Percentiles rank a stretch among this genome's conserved stretches.
Evolutionary conservation across 2,329 filamentous ascomycete species (phyloP).

Genomic region (Neurospora sp.): DNA sequence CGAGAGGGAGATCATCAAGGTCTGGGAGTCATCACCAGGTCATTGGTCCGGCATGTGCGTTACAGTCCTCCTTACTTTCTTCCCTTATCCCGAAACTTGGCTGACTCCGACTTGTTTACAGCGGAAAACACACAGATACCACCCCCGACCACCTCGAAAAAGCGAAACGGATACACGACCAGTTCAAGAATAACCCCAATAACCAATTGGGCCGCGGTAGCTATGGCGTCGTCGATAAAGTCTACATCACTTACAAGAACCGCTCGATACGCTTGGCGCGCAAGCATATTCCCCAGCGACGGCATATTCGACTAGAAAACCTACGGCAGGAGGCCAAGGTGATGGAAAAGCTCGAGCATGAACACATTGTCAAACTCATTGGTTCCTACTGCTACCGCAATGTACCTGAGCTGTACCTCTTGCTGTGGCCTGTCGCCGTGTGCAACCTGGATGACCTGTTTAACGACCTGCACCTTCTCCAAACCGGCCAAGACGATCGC

Average conservation of each 20-base stretch:
- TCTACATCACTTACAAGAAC: constrained; percentile 24
- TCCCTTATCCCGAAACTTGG: background rate
- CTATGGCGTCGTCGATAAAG: constrained; percentile 35
- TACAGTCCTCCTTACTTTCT: background rate
- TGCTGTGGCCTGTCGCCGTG: constrained; percentile 38
- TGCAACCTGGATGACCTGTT: constrained; percentile 35
- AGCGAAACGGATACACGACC: constrained; percentile 20
- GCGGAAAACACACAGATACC: constrained; percentile 20
- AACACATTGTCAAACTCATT: constrained; percentile 37
- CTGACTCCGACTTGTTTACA: constrained; percentile 10
- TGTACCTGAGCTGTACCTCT: constrained; percentile 29
- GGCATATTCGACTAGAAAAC: constrained; percentile 27
- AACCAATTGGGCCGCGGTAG: constrained; percentile 30
- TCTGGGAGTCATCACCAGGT: constrained; percentile 18
- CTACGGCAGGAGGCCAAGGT: constrained; percentile 36
- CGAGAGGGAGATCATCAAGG: constrained; percentile 18
- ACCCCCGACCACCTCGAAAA: constrained; percentile 18
- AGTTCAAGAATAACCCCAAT: constrained; percentile 21
- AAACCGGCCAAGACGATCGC: constrained; percentile 27
- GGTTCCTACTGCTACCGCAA: constrained; percentile 33
- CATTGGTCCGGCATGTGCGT: constrained; percentile 22
- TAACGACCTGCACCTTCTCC: constrained; percentile 32
- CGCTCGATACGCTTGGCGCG: constrained; percentile 33
- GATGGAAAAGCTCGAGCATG: constrained; percentile 37
- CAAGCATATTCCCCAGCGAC: constrained; percentile 30